Conservation (phyloP, 768 basidiomycete genomes). For the Pleurotus giganteus region DNA sequence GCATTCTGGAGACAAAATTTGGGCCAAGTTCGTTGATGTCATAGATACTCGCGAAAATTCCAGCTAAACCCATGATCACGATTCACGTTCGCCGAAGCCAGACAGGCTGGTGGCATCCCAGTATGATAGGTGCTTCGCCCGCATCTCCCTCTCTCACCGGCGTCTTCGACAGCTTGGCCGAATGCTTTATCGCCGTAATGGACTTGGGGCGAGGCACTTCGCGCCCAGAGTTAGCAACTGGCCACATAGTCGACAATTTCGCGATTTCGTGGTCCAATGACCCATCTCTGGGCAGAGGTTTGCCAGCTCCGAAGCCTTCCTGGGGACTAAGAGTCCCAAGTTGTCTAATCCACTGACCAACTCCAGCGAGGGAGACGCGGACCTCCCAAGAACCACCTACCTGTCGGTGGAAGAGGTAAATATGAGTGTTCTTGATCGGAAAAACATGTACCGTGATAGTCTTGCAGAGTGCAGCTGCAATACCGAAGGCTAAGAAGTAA, state of each 20-base stretch:
- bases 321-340: conserved; percentile 43
- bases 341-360: conserved; percentile 56
- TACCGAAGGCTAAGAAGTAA: conserved; percentile 57
- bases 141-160: conserved; percentile 34
- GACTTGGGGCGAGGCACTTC: conserved; percentile 11
- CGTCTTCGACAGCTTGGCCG: conserved; percentile 39
- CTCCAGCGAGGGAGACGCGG: conserved; percentile 54
- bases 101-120: no score
- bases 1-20: no score
- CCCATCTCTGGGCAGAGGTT: conserved; percentile 35
- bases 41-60: no score
- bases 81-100: no score
- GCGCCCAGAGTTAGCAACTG: conserved; percentile 14
- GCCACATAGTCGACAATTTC: conserved; percentile 27
- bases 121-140: conserved; percentile 27
- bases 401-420: conserved; percentile 24
- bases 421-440: not conserved
- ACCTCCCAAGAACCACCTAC: conserved; percentile 64
- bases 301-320: conserved; percentile 38
- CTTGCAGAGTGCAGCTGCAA: conserved; percentile 52
- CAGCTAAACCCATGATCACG: no score
- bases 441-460: conserved; percentile 41
- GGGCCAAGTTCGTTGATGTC: no score
- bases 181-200: conserved; percentile 45
- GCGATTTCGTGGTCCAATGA: conserved; percentile 38